Conservation (phyloP, 2,329 filamentous ascomycete species). For the Aureobasidium sp. region DNA sequence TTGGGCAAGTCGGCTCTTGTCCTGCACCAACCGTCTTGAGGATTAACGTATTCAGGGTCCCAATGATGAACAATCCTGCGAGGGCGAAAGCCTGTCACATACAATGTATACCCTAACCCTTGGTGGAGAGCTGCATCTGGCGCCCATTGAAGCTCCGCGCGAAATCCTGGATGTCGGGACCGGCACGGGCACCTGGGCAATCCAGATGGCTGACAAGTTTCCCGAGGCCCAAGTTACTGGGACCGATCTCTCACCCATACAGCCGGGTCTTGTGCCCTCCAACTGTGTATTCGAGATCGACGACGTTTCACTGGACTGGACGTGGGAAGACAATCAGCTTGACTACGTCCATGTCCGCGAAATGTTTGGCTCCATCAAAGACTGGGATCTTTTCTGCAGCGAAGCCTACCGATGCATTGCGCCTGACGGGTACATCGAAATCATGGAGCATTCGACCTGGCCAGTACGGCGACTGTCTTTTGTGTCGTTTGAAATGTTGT, state of each 20-base stretch:
- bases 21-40: neutral
- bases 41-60: constrained; percentile 26
- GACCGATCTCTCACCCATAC: constrained; percentile 44
- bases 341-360: constrained; percentile 43
- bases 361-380: constrained; percentile 39
- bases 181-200: constrained; percentile 39
- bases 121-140: constrained; percentile 25
- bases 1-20: constrained; percentile 19
- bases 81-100: constrained; percentile 40
- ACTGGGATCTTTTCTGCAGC: constrained; percentile 39
- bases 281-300: constrained; percentile 44
- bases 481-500: neutral
- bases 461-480: constrained; percentile 19
- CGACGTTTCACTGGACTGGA: constrained; percentile 39
- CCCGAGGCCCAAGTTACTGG: constrained; percentile 35
- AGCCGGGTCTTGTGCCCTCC: constrained; percentile 41
- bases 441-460: constrained; percentile 35
- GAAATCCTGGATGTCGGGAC: constrained; percentile 43
- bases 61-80: constrained; percentile 38
- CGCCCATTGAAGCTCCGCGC: constrained; percentile 24
- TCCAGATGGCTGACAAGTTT: constrained; percentile 29
- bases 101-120: constrained; percentile 34
- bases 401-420: constrained; percentile 27
- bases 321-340: constrained; percentile 29
- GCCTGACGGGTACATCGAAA: constrained; percentile 35